phyloP scores from a whole-genome alignment of 148 eudicot species.

The Amaranthus hypochondriacus region DNA sequence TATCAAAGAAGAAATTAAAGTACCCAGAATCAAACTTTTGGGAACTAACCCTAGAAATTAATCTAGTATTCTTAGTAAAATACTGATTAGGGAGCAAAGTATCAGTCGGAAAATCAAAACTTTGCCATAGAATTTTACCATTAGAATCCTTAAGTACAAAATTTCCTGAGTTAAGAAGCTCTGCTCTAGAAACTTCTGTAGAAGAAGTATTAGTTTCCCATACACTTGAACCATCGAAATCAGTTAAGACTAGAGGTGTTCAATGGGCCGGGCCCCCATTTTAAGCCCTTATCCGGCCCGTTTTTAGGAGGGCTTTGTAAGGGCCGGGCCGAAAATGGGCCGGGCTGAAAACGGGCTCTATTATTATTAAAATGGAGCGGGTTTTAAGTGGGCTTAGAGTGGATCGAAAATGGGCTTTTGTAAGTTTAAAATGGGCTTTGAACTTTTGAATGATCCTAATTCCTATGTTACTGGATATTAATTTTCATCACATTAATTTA shows the following conservation, averaged over 20 bases:
- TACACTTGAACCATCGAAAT: constrained; percentile 23
- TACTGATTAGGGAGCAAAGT: constrained; percentile 44
- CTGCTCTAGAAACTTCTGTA: constrained; percentile 4
- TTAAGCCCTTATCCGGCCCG: too few species aligned
- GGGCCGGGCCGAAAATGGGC: too few species aligned
- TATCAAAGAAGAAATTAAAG: constrained; percentile 28
- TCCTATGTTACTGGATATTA: too few species aligned
- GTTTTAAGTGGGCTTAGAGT: too few species aligned
- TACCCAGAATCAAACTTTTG: constrained; percentile 37
- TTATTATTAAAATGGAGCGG: too few species aligned
- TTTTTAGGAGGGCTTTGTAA: too few species aligned
- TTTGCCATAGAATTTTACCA: constrained; percentile 29
- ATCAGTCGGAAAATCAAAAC: constrained; percentile 37
- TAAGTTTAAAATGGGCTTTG: too few species aligned
- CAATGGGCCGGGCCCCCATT: too few species aligned
- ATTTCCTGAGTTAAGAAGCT: constrained; percentile 26
- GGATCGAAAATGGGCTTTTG: too few species aligned
- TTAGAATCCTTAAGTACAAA: constrained; percentile 14
- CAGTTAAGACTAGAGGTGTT: constrained; percentile 30
- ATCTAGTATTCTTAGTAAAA: constrained; percentile 18
- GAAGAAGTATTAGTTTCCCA: constrained; percentile 35
- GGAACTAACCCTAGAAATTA: constrained; percentile 32
- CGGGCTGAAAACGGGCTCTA: too few species aligned
- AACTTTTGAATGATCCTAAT: too few species aligned
- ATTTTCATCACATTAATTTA: too few species aligned